A percentile compares a stretch with the other conserved stretches of the same genome.
phyloP scores from a whole-genome alignment of 2,329 filamentous ascomycete genomes.

The Raffaelea ambrosiae region DNA sequence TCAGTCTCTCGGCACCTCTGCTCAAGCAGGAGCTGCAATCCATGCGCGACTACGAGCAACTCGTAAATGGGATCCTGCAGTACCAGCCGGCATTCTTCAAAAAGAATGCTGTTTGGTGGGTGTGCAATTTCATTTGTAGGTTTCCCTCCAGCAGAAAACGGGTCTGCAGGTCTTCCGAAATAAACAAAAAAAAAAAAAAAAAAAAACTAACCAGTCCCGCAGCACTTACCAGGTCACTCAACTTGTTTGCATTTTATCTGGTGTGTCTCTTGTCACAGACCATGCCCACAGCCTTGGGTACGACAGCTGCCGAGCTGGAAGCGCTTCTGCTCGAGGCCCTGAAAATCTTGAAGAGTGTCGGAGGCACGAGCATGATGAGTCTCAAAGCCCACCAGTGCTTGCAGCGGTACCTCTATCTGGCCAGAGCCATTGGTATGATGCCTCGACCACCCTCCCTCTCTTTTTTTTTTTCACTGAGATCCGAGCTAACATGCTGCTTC shows the following conservation, averaged over 20 bases:
- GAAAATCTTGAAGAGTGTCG: constrained; percentile 5
- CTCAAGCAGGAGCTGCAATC: constrained; percentile 15
- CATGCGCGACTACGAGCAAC: constrained; percentile 12
- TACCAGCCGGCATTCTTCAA: constrained; percentile 15
- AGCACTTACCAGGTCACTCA: constrained; percentile 20
- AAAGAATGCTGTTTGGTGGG: constrained; percentile 21
- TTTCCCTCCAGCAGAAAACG: background rate
- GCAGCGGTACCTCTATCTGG: constrained; percentile 8
- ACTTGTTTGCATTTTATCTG: constrained; percentile 20
- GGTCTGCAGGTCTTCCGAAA: no score
- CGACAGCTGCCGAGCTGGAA: constrained; percentile 1
- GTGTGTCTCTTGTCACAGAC: constrained; percentile 8
- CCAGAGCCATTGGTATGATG: background rate
- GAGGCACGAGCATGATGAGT: constrained; percentile 14
- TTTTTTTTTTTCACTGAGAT: background rate
- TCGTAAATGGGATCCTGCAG: constrained; percentile 13
- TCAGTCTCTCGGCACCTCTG: constrained; percentile 12
- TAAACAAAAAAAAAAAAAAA: no score
- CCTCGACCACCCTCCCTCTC: no score
- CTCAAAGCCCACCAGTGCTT: constrained; percentile 11
- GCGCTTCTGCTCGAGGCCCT: constrained; percentile 5
- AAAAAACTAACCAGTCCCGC: background rate
- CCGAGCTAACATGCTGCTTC: no score
- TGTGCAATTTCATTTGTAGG: constrained; percentile 22
- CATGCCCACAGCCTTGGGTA: background rate